Conservation (phyloP, 2,329 filamentous ascomycete genomes). For the Tolypocladium endophyticum region DNA sequence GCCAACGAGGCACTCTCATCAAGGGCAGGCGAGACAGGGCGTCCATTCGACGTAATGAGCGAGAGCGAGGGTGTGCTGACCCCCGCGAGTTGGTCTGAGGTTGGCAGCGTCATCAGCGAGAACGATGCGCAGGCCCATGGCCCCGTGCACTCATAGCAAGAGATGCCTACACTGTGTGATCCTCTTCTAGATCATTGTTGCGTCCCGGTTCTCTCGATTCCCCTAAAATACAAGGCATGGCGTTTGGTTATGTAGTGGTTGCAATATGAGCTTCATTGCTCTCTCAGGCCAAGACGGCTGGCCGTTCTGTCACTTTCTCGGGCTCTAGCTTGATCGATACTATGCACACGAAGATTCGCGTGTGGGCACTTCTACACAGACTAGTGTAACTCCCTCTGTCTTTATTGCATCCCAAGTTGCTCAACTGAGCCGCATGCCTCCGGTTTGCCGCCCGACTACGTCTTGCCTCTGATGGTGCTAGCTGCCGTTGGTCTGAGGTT, state of each 20-base stretch:
- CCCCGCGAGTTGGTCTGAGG: conserved; percentile 54
- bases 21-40: conserved; percentile 23
- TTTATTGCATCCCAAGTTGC: neutral
- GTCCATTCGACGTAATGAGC: conserved; percentile 45
- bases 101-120: conserved; percentile 52
- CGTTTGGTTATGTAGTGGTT: conserved; percentile 2
- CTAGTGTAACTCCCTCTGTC: neutral
- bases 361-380: neutral
- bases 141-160: conserved; percentile 18
- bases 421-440: neutral
- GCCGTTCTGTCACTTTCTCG: neutral
- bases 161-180: neutral
- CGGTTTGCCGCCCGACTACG: neutral
- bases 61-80: conserved; percentile 49
- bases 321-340: neutral
- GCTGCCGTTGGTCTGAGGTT: neutral
- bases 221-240: neutral
- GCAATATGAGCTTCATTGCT: neutral
- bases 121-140: conserved; percentile 25
- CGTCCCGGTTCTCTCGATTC: neutral
- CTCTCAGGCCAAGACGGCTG: neutral
- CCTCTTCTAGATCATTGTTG: neutral
- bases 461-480: neutral
- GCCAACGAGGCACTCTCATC: conserved; percentile 30
- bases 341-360: neutral